Evolutionary conservation across 805 yeast species (phyloP).

Genomic region (Ogataea methylovora): DNA sequence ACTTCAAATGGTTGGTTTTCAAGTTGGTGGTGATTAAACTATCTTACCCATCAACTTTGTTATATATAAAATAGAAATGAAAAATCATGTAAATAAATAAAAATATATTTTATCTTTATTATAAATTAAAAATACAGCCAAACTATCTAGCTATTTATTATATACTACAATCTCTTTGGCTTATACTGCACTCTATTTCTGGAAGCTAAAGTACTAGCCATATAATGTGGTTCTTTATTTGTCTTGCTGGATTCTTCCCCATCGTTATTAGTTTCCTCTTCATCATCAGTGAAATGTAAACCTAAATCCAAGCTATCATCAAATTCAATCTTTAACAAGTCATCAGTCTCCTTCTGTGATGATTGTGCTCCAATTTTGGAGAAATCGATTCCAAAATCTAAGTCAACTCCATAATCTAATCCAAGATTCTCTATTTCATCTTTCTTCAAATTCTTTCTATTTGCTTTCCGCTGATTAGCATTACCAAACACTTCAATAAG

Average conservation of each 20-base stretch:
- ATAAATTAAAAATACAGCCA: too few relatives aligned
- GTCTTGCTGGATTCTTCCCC: not conserved
- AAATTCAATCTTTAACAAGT: too few relatives aligned
- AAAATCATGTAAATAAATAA: not conserved
- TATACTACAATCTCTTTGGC: slow-evolving; percentile 12
- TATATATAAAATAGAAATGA: not conserved
- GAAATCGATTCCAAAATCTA: not conserved
- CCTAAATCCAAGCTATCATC: not conserved
- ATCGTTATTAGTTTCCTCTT: not conserved
- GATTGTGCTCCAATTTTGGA: not conserved
- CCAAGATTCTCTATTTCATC: slow-evolving; percentile 9
- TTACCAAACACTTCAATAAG: slow-evolving; percentile 22
- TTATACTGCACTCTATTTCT: slow-evolving; percentile 11
- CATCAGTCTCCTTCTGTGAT: too few relatives aligned
- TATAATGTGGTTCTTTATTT: not conserved
- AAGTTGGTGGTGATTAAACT: not conserved
- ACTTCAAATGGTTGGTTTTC: slow-evolving; percentile 1
- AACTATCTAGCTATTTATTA: too few relatives aligned
- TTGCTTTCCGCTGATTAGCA: too few relatives aligned
- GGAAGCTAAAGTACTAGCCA: not conserved
- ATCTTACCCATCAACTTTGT: not conserved
- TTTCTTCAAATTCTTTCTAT: not conserved
- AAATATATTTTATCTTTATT: too few relatives aligned
- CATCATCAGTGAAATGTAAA: not conserved
- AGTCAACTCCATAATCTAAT: slow-evolving; percentile 12